Conservation (phyloP, 2,329 filamentous ascomycete species). For the Helminthosporium solani region DNA sequence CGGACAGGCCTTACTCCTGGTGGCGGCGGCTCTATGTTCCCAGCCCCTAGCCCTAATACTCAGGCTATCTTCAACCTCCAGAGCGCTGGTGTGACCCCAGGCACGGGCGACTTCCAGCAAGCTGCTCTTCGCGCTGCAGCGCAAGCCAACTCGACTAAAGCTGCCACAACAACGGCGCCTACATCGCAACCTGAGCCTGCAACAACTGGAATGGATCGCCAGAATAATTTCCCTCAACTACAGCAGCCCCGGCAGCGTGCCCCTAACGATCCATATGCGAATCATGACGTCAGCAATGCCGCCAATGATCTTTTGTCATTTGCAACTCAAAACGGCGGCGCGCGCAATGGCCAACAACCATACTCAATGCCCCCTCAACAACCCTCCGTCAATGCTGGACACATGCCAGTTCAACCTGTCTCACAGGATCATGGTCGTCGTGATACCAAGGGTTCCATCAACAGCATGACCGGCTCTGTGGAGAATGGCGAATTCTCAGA, state of each 20-base stretch:
- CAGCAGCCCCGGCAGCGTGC: conserved; percentile 46
- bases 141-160: conserved; percentile 45
- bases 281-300: conserved; percentile 88
- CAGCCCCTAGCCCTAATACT: conserved; percentile 82
- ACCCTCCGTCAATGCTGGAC: conserved; percentile 44
- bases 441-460: conserved; percentile 52
- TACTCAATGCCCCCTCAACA: conserved; percentile 48
- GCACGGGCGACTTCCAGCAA: conserved; percentile 90
- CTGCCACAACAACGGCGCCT: conserved; percentile 40
- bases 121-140: conserved; percentile 81
- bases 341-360: conserved; percentile 54
- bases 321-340: conserved; percentile 65
- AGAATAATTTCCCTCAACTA: conserved; percentile 51
- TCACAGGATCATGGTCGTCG: conserved; percentile 54
- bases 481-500: conserved; percentile 69
- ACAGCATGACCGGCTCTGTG: conserved; percentile 58
- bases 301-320: conserved; percentile 93
- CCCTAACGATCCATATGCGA: conserved; percentile 68
- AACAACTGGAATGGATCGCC: conserved; percentile 53
- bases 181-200: conserved; percentile 49
- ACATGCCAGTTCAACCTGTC: conserved; percentile 51
- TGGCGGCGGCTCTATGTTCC: conserved; percentile 96
- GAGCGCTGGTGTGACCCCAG: conserved; percentile 81
- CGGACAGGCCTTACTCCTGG: conserved; percentile 90
- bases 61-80: conserved; percentile 79